Base-by-base conservation (phyloP, 768 basidiomycete species). In the Wakefieldia striispora region DNA sequence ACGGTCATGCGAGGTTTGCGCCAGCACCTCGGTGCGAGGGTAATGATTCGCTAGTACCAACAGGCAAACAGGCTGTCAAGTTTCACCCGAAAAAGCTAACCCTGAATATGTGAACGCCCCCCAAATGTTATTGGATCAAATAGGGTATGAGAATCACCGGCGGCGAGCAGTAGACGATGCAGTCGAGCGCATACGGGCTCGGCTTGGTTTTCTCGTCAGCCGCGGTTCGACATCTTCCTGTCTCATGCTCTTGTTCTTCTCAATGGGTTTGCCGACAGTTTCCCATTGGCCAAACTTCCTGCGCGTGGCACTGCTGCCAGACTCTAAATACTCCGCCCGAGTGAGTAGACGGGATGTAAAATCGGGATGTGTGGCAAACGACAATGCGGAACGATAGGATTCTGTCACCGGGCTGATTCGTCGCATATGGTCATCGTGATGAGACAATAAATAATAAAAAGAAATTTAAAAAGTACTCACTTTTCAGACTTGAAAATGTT, bases 291-390 rank as follows among this genome's bases (percentile, higher is more conserved):
- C 73, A 69, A 94, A 91, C 62, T 88, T 91, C 50, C 84, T 76
- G 55, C 90, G 79, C 50, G 82, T 82, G 49, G 86, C 86, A 51
- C 74, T 79, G 56, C 82, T 86, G 31, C 94, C 94, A 52, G 78
- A 78, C 70, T 97, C 94, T 42, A 81, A 72, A 69, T 95, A 97
- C 65, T 97, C 93, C 41, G 80, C 81, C 38, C 87, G 74, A 4
- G 91, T 91, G 53, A 92, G 81, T 26, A 81, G 76, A 17, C 72
- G 70, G 27, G 73, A 68, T 1, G 71, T 44, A 56, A 87, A 85
- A 35, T 73, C 72, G 21, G 81, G 70, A 17, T 72, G 71, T 44
- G 67, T 73, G 21, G 82, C 79, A 56, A 90, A 83, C 14, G 76
- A 70, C 45, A 79, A 63, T 0, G 85, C 85, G 47, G 82, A 76